Evolutionary conservation across 2,329 filamentous ascomycete species (phyloP), one percentile per base, ranked within the genome.

Genomic region (Annulohypoxylon truncatum): DNA sequence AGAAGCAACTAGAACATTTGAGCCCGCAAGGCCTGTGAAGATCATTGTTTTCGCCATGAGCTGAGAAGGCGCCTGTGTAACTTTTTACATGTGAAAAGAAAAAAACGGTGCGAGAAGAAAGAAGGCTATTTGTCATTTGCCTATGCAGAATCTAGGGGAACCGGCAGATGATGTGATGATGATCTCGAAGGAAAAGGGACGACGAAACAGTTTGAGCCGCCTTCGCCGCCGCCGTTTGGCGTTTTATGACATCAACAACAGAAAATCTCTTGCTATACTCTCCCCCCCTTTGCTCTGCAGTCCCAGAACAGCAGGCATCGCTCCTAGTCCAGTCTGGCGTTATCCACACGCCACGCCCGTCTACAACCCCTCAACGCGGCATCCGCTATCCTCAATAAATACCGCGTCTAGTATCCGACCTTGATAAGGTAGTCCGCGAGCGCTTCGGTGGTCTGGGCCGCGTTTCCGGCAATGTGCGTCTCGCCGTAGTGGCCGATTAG

Each of bases 401-500:
- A 46, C 31, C 42, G 22, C 58, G 52, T 61, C 84, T 89, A 97
- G 85, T 96, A 97, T 71, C 89, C 88, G 70, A 87, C 83, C 74
- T 88, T 86, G 79, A 92, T 89, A 70, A 97, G 88, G 84, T 98
- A 97, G 81, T 97, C 92, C 75, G 88, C 93, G 69, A 99, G 87
- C 75, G 89, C 85, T 84, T 95, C 92, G 72, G 97, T 92, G 52
- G 92, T 92, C 78, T 87, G 87, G 74, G 90, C 90, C 69, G 93
- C 90, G 79, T 91, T 90, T 77, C 92, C 90, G 55, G 92, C 92
- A 79, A 92, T 85, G 73, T 90, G 83, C 68, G 79, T 79, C 79
- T 97, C 93, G 72, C 85, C 85, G 85, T 98, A 93, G 84, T 97
- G 93, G 73, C 89, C 92, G 78, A 99, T 82, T 78, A 99, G 88